These are phyloP conservation scores for Colletotrichum tabaci DNA, from an alignment of 2,329 filamentous ascomycete genomes.

Conservation along the genomic window DNA sequence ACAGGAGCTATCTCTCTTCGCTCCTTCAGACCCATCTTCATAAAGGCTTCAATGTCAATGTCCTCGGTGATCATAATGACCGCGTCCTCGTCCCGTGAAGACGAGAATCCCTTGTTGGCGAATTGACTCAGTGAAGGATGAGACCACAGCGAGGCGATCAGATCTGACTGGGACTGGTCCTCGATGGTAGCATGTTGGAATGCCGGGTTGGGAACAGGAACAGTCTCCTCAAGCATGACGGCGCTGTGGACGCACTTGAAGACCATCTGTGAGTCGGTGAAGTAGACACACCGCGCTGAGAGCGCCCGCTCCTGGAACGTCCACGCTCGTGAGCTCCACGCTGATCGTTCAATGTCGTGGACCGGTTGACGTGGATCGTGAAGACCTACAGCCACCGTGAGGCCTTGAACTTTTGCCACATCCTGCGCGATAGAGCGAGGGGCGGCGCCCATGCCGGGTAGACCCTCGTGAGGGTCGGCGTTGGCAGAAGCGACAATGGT, in stretches of 20 bases:
- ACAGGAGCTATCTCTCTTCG: background rate
- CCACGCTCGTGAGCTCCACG: conserved; percentile 42
- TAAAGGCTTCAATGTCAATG: background rate
- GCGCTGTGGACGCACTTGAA: conserved; percentile 43
- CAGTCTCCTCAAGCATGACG: background rate
- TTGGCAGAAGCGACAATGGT: background rate
- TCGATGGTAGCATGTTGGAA: background rate
- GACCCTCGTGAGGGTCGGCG: background rate
- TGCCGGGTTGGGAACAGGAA: background rate
- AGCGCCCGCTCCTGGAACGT: conserved; percentile 46
- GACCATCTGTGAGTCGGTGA: conserved; percentile 37
- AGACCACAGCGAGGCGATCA: background rate
- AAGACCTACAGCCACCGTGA: background rate
- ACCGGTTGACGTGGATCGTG: background rate
- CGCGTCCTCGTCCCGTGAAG: background rate
- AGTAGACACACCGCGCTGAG: conserved; percentile 43
- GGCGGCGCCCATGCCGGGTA: background rate
- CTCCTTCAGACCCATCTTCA: background rate
- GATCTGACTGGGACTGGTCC: background rate
- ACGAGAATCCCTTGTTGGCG: background rate
- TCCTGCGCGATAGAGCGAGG: background rate
- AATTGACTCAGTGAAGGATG: background rate
- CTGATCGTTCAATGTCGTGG: conserved; percentile 1
- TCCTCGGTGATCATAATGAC: background rate
- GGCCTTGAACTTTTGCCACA: background rate